phyloP scores from a whole-genome alignment of 768 basidiomycete species.

The Naematelia encephala region DNA sequence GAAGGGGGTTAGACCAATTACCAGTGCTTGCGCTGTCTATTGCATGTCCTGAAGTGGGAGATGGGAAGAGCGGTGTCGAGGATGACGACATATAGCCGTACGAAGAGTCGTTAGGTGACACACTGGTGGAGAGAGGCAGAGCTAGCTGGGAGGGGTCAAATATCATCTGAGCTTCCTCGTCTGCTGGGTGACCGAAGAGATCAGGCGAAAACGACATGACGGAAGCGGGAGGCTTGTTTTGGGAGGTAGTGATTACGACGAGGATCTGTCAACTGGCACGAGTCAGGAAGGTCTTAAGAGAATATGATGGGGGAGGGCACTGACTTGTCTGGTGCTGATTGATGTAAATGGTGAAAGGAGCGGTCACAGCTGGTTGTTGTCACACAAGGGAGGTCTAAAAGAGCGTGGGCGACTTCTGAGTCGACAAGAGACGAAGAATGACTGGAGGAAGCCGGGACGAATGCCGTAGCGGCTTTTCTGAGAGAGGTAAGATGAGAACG shows the following conservation, averaged over 20 bases:
- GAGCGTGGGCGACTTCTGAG: neutral
- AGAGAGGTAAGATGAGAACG: too few relatives aligned
- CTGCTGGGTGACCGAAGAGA: neutral
- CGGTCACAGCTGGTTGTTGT: neutral
- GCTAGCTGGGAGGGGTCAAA: neutral
- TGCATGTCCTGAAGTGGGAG: neutral
- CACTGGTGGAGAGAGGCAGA: neutral
- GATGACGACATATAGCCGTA: neutral
- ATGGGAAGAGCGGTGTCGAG: neutral
- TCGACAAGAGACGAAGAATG: neutral
- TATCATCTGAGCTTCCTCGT: neutral
- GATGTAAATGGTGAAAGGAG: neutral
- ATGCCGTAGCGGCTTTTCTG: too few relatives aligned
- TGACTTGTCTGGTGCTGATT: neutral
- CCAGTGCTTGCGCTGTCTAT: neutral
- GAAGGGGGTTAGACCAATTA: neutral
- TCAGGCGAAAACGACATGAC: neutral
- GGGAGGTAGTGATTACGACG: too few relatives aligned
- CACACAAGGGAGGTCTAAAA: neutral
- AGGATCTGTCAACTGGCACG: too few relatives aligned
- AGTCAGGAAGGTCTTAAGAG: too few relatives aligned
- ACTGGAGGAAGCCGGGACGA: too few relatives aligned
- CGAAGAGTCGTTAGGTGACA: neutral
- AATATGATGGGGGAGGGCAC: neutral
- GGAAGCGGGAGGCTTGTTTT: too few relatives aligned